Evolutionary conservation across 2,329 filamentous ascomycete genomes (phyloP), one percentile per base, ranked within the genome.

Genomic region (Colletotrichum sp.): DNA sequence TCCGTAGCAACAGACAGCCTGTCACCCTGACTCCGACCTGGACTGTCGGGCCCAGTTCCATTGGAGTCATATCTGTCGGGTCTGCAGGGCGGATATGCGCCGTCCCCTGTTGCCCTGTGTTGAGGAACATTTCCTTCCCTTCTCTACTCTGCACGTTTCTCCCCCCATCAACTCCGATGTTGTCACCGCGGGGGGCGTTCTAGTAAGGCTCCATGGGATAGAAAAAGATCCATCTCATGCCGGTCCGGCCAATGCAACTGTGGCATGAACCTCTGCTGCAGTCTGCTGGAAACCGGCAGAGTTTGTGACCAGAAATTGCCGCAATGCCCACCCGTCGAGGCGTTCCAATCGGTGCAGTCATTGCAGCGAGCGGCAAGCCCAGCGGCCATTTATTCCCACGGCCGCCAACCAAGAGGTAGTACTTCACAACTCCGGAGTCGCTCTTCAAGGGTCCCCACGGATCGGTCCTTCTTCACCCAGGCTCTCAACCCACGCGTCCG

Each of bases 341-440:
- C 72, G 72, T 74, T 67, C 72, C 72, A 74, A 74, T 74, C 72
- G 72, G 47, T 72, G 68, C 29, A 58, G 68, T 27, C 59, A 29
- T 58, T 67, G 68, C 29, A 58, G 68, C 55, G 64, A 29, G 54
- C 43, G 51, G 67, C 67, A 47, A 57, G 27, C 34, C 59, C 66
- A 43, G 18, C 61, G 61, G 66, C n/a, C 67, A 63, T 66, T 51
- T 66, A 66, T 66, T 73, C 61, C 71, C 55, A 66, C 62, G 33
- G 21, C 55, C 38, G 47, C 71, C 33, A 62, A 57, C 62, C 18
- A 51, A 27, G n/a, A 34, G 66, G 38, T 24, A 72, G 29, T n/a
- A 51, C 43, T 51, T 27, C 16, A 24, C 57, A 63, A 58, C 55
- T 67, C 72, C 72, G 68, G 63, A 72, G 69, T 62, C 67, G 68